Conservation (phyloP, 305 asterid species). For the Solanum hybrid region DNA sequence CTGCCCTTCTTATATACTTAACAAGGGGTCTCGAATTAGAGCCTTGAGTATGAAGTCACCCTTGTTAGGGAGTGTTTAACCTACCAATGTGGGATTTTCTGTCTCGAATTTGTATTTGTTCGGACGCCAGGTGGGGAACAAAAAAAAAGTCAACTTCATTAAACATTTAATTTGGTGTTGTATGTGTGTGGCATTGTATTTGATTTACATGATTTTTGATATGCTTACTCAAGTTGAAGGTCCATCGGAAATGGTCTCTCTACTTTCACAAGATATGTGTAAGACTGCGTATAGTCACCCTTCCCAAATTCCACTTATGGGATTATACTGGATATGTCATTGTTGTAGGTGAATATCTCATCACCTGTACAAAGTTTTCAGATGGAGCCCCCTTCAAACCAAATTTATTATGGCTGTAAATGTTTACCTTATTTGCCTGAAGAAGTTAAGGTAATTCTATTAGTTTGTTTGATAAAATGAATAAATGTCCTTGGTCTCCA, state of each 20-base stretch:
- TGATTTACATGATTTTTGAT: neutral
- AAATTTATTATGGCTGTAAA: constrained; percentile 38
- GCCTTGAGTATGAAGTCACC: neutral
- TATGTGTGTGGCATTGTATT: neutral
- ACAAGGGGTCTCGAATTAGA: neutral
- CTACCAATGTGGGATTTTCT: no score
- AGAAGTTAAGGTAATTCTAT: constrained; percentile 53
- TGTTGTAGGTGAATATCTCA: constrained; percentile 44
- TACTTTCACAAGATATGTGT: neutral
- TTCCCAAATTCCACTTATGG: neutral
- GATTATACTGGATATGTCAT: neutral
- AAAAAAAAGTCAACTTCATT: no score
- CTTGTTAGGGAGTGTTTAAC: neutral
- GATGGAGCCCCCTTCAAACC: constrained; percentile 99
- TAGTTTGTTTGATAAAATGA: neutral
- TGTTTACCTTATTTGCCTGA: constrained; percentile 36
- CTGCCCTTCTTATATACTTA: neutral
- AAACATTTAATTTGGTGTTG: no score
- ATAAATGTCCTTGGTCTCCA: neutral
- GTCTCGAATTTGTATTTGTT: neutral
- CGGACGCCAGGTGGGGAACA: neutral
- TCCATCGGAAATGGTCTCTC: neutral
- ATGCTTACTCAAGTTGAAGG: neutral
- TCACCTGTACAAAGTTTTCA: constrained; percentile 34
- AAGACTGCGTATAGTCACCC: neutral